phyloP scores from a whole-genome alignment of 768 basidiomycete genomes.

The Jaapia argillacea region DNA sequence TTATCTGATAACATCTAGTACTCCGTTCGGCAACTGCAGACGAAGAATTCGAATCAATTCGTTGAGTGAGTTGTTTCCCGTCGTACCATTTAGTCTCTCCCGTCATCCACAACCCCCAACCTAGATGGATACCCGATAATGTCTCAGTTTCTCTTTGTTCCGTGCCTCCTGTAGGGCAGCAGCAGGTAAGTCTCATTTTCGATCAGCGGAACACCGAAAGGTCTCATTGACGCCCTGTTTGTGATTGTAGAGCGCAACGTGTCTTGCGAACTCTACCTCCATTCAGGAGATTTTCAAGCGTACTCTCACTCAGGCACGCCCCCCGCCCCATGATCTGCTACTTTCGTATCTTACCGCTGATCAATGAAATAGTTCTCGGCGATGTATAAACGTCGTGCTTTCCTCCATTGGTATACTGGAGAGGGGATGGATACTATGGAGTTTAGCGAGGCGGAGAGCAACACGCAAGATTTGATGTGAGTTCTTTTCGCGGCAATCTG shows the following conservation, averaged over 20 bases:
- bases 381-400: conserved; percentile 82
- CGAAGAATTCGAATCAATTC: conserved; percentile 62
- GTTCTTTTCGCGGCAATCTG: conserved; percentile 20
- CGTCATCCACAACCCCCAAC: conserved; percentile 4
- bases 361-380: conserved; percentile 67
- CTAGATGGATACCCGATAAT: conserved; percentile 88
- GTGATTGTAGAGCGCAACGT: conserved; percentile 46
- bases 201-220: background rate
- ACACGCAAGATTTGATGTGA: conserved; percentile 71
- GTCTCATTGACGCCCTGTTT: background rate
- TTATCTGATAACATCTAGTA: conserved; percentile 28
- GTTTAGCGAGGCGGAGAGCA: conserved; percentile 84
- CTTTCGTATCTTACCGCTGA: conserved; percentile 1
- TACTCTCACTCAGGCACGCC: conserved; percentile 43
- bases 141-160: conserved; percentile 78
- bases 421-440: conserved; percentile 89
- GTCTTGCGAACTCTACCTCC: conserved; percentile 68
- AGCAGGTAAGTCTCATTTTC: conserved; percentile 33
- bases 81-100: background rate
- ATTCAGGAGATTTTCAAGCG: conserved; percentile 84
- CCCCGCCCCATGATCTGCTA: background rate
- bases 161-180: conserved; percentile 75
- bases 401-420: conserved; percentile 85
- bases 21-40: conserved; percentile 64
- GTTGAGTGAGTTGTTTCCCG: conserved; percentile 51